Evolutionary conservation across 1,284 basidiomycete species (phyloP).

Genomic region (Boletellus deceptivus): DNA sequence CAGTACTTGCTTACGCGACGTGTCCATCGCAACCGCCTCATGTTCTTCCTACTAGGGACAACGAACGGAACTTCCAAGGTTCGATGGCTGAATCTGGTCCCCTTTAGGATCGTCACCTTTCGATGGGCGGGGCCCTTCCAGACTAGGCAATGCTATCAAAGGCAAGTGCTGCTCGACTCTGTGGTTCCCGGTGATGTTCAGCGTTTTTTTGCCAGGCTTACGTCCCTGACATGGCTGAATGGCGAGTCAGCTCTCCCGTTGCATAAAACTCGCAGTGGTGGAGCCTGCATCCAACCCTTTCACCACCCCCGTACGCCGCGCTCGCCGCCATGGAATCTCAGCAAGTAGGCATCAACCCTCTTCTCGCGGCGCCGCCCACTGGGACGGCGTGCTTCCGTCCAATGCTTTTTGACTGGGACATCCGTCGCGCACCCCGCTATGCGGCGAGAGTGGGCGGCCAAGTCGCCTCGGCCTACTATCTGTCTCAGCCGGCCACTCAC

Average conservation of each 20-base stretch:
- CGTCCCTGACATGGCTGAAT: background rate
- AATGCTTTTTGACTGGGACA: constrained; percentile 45
- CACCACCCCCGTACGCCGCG: background rate
- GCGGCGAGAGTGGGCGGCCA: constrained; percentile 25
- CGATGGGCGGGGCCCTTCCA: constrained; percentile 1
- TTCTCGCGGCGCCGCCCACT: constrained; percentile 16
- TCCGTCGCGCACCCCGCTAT: constrained; percentile 40
- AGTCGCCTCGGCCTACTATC: constrained; percentile 26
- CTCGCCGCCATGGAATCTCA: constrained; percentile 19
- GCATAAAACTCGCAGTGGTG: constrained; percentile 19
- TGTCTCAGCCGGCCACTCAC: constrained; percentile 41
- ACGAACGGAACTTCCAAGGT: background rate
- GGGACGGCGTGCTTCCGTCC: constrained; percentile 12
- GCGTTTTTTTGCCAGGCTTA: background rate
- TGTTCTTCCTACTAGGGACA: background rate
- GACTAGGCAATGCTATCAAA: constrained; percentile 2
- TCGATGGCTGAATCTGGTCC: constrained; percentile 7
- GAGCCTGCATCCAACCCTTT: background rate
- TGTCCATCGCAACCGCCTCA: background rate
- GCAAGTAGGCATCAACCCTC: constrained; percentile 15
- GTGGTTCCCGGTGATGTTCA: constrained; percentile 7
- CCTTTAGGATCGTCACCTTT: constrained; percentile 4
- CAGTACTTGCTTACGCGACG: background rate
- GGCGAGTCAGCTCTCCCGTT: background rate
- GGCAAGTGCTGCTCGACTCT: constrained; percentile 17